Conservation (phyloP, 2,329 filamentous ascomycete species). For the Fusarium sp. region DNA sequence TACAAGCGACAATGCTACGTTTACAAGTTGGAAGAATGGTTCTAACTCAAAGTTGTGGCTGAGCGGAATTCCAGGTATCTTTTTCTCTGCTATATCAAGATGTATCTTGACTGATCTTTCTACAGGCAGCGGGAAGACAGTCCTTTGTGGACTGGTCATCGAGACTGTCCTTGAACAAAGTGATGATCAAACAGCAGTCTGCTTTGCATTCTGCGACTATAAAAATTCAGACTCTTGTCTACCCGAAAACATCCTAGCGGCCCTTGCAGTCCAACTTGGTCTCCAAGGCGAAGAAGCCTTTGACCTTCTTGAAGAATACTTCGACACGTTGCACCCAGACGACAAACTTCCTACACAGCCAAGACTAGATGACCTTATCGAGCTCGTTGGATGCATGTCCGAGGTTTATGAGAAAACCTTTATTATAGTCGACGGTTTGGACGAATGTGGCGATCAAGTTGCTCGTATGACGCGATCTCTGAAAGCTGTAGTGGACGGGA, state of each 20-base stretch:
- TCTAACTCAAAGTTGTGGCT: neutral
- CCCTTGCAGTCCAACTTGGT: conserved; percentile 17
- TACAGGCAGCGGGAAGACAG: neutral
- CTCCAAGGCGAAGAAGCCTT: conserved; percentile 11
- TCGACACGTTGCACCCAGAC: neutral
- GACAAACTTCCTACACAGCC: neutral
- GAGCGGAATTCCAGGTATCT: neutral
- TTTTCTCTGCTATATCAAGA: fast-evolving
- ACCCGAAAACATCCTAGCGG: conserved; percentile 12
- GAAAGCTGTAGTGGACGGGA: neutral
- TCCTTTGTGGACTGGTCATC: conserved; percentile 2
- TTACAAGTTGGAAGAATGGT: neutral
- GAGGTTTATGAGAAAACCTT: conserved; percentile 1
- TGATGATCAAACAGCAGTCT: neutral
- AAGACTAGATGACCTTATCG: neutral
- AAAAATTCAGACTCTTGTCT: neutral
- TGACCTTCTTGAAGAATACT: conserved; percentile 12
- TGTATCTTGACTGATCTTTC: neutral
- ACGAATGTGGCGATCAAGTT: conserved; percentile 15
- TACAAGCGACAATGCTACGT: neutral
- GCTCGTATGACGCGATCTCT: neutral
- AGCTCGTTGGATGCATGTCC: neutral
- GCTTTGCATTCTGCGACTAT: conserved; percentile 22
- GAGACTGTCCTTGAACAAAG: neutral
- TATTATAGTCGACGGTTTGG: conserved; percentile 12